phyloP scores from a whole-genome alignment of 2,329 filamentous ascomycete species.

The Sporothrix schenckii region DNA sequence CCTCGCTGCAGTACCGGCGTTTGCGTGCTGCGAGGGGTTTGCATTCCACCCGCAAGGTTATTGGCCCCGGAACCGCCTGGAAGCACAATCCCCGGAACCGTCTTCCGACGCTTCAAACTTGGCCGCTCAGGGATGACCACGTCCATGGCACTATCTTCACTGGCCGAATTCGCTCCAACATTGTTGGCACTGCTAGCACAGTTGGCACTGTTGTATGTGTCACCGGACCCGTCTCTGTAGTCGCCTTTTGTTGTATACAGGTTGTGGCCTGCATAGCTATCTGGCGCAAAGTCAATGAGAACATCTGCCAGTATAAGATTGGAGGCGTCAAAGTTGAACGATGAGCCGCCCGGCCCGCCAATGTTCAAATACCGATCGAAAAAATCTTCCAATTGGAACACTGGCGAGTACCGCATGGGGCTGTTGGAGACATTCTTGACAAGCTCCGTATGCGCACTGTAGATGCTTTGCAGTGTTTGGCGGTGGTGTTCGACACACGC shows the following conservation, averaged over 20 bases:
- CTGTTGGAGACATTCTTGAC: conserved; percentile 70
- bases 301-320: conserved; percentile 73
- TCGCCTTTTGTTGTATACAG: conserved; percentile 47
- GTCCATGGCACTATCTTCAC: conserved; percentile 9
- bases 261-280: conserved; percentile 57
- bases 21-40: conserved; percentile 40
- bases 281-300: conserved; percentile 61
- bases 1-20: conserved; percentile 38
- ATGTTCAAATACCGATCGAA: conserved; percentile 75
- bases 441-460: conserved; percentile 77
- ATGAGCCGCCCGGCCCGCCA: conserved; percentile 60
- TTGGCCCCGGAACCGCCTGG: conserved; percentile 30
- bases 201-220: background rate
- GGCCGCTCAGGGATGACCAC: conserved; percentile 42
- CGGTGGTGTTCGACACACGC: conserved; percentile 77
- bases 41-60: conserved; percentile 26
- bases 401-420: conserved; percentile 72
- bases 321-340: conserved; percentile 69
- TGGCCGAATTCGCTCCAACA: background rate
- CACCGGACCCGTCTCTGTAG: conserved; percentile 36
- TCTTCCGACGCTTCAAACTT: conserved; percentile 56
- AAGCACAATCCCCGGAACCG: conserved; percentile 43
- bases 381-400: conserved; percentile 85
- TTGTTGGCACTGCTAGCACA: background rate
- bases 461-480: conserved; percentile 76